Percentiles rank a stretch among this genome's conserved stretches.
Conservation (phyloP, 2,329 filamentous ascomycete genomes). For the Trichophyton schoenleinii region DNA sequence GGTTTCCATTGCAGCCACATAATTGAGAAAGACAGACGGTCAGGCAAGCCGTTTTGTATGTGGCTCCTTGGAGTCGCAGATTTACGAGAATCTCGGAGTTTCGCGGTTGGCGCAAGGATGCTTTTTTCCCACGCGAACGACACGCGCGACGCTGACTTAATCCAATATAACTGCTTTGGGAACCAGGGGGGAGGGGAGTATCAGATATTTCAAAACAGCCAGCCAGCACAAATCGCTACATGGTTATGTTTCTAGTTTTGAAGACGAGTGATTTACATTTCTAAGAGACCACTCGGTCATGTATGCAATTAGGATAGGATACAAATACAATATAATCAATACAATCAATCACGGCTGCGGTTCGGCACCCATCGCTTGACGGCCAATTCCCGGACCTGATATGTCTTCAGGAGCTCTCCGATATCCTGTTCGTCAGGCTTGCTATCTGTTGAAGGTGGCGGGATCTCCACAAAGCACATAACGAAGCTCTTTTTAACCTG, state of each 20-base stretch:
- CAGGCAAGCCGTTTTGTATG: no score
- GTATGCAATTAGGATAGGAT: not conserved
- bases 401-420: constrained; percentile 51
- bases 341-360: constrained; percentile 51
- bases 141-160: not conserved
- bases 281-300: no score
- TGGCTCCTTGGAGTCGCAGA: not conserved
- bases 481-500: constrained; percentile 86
- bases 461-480: constrained; percentile 82
- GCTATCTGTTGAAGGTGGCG: constrained; percentile 42
- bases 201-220: no score
- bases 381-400: constrained; percentile 67
- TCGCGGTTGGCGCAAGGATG: not conserved
- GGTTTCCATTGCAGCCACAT: constrained; percentile 23
- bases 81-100: not conserved
- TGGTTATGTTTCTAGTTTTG: no score
- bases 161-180: constrained; percentile 2
- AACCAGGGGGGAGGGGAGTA: no score
- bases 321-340: not conserved
- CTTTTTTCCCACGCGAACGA: not conserved
- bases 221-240: no score
- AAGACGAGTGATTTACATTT: no score
- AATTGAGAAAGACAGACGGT: not conserved
- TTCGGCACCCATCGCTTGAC: constrained; percentile 77
- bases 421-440: constrained; percentile 37